Conservation (phyloP, 1,284 basidiomycete species). For the Spongiforma sp. region DNA sequence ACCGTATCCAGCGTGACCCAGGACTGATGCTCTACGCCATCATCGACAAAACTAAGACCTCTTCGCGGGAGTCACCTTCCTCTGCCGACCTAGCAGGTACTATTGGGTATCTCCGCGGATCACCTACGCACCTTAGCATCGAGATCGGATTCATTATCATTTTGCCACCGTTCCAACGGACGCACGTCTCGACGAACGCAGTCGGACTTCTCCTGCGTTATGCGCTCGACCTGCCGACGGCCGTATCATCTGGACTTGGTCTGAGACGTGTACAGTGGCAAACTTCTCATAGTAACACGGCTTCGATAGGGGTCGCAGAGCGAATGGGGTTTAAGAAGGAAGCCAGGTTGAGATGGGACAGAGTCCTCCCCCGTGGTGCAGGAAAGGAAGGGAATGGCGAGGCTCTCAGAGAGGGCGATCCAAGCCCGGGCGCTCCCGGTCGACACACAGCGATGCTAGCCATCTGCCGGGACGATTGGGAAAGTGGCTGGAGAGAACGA, state of each 20-base stretch:
- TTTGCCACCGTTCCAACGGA: slow-evolving; percentile 68
- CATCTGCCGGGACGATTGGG: too few species aligned
- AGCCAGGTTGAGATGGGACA: slow-evolving; percentile 57
- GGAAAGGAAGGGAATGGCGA: slow-evolving; percentile 41
- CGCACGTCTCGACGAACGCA: slow-evolving; percentile 64
- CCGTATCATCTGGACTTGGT: slow-evolving; percentile 48
- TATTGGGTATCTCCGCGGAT: slow-evolving; percentile 42
- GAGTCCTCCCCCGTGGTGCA: slow-evolving; percentile 44
- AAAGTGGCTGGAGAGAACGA: too few species aligned
- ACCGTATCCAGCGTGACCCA: slow-evolving; percentile 39
- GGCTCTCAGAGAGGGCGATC: slow-evolving; percentile 45
- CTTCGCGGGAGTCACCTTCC: too few species aligned
- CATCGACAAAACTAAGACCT: slow-evolving; percentile 55
- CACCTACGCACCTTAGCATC: slow-evolving; percentile 49
- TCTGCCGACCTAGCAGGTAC: slow-evolving; percentile 35
- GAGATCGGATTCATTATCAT: slow-evolving; percentile 62
- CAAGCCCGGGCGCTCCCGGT: slow-evolving; percentile 41
- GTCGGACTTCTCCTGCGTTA: slow-evolving; percentile 65
- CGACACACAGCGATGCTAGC: slow-evolving; percentile 52
- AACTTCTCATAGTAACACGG: slow-evolving; percentile 53
- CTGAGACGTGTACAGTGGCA: slow-evolving; percentile 70
- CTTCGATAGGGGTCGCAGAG: slow-evolving; percentile 59
- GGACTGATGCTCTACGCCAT: slow-evolving; percentile 49
- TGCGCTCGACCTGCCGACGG: slow-evolving; percentile 51
- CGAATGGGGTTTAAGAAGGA: too few species aligned